Base-by-base conservation (phyloP, 495 filamentous ascomycete genomes). In the Staphylotrichum longicolle region DNA sequence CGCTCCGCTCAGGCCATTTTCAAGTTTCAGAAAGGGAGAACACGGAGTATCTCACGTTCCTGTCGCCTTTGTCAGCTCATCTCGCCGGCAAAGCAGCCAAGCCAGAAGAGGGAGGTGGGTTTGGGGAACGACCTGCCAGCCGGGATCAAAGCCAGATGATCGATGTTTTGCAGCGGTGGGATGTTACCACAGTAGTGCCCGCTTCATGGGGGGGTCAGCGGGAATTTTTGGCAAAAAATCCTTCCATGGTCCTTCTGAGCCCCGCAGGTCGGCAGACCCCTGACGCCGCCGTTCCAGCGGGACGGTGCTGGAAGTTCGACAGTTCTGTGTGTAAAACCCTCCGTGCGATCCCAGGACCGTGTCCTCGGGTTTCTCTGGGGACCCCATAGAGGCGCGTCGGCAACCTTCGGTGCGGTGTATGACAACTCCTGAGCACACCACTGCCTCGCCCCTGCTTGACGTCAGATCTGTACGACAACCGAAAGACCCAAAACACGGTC, bases 261-360 rank as follows among this genome's bases (percentile, higher is more conserved):
- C n/a, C 59, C 62, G 63, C 64, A 64, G 68, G 64, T 39, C 10
- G 37, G 37, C 63, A 58, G 56, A 63, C 60, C 59, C 61, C 47
- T 56, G 58, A 61, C 67, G 63, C 67, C 61, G 68, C 63, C 55
- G 54, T 54, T 47, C 66, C 54, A 65, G 66, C 66, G 66, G 72
- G 65, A 63, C 70, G 62, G 66, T 65, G 63, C 58, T 61, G 63
- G 63, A 6, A 39, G 5, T 39, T 39, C 37, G 37, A 7, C 37
- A 39, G 60, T 27, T 27, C 20, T 27, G 20, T 27, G 20, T 27
- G 20, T 66, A 69, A 62, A 57, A 62, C 68, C 53, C 48, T 71
- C 60, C 58, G 46, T 63, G 61, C 54, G 52, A 66, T 72, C 69
- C 71, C 69, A 73, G 66, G 63, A 65, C 69, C 72, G 65, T 70